phyloP scores from a whole-genome alignment of 345 rosid species.

The Crucihimalaya himalaica region DNA sequence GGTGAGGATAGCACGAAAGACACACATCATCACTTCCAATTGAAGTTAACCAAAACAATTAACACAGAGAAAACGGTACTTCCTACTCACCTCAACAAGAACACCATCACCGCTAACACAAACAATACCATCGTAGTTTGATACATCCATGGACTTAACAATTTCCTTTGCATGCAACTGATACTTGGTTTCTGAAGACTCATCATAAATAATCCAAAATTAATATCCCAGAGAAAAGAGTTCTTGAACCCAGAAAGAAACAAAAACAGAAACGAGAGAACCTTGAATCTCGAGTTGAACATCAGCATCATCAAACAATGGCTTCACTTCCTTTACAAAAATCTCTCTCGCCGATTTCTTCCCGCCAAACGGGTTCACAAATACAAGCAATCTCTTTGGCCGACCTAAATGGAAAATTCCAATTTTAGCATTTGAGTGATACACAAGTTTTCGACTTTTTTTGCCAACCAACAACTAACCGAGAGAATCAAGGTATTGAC shows the following conservation, averaged over 20 bases:
- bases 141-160: conserved; percentile 55
- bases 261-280: conserved; percentile 1
- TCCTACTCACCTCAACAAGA: conserved; percentile 77
- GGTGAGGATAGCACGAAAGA: conserved; percentile 1
- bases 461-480: conserved; percentile 42
- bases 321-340: conserved; percentile 67
- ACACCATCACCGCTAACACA: conserved; percentile 96
- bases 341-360: conserved; percentile 65
- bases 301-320: conserved; percentile 76
- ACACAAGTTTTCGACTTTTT: conserved; percentile 7
- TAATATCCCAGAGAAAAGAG: neutral
- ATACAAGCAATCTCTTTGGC: conserved; percentile 72
- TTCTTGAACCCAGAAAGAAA: neutral
- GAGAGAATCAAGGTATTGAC: conserved; percentile 58
- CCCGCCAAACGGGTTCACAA: conserved; percentile 92
- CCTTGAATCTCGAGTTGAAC: conserved; percentile 74
- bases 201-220: conserved; percentile 6
- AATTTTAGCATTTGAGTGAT: conserved; percentile 17
- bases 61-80: neutral
- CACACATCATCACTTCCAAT: conserved; percentile 12
- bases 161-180: conserved; percentile 86
- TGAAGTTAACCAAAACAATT: neutral
- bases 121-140: conserved; percentile 81
- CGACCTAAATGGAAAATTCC: conserved; percentile 47
- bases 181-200: conserved; percentile 60